Conservation (phyloP, 192 early-diverging fungal genomes). For the Jimgerdemannia flammicorona region DNA sequence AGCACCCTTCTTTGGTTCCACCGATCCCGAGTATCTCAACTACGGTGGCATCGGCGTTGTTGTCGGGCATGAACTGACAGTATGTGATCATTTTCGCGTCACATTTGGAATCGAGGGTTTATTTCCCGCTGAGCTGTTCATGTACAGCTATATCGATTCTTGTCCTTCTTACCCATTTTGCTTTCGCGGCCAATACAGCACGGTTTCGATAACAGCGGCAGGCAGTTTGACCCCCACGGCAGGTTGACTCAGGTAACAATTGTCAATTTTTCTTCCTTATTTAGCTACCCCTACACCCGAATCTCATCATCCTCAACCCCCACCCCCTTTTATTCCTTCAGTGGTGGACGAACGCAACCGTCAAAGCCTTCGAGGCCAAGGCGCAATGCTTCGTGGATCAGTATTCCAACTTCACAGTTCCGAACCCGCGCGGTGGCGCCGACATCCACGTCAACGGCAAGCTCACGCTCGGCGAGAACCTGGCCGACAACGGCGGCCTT, state of each 20-base stretch:
- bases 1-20: conserved; percentile 38
- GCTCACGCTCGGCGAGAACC: conserved; percentile 56
- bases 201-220: conserved; percentile 51
- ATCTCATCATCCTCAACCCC: not conserved
- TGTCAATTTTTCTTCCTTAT: not conserved
- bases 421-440: conserved; percentile 28
- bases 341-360: conserved; percentile 72
- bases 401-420: conserved; percentile 50
- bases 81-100: conserved; percentile 13
- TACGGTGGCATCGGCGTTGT: conserved; percentile 60
- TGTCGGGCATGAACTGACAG: conserved; percentile 48
- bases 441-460: conserved; percentile 49
- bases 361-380: conserved; percentile 41
- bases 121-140: not conserved
- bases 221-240: conserved; percentile 38
- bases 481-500: conserved; percentile 70
- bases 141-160: not conserved
- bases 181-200: conserved; percentile 22
- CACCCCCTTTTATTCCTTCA: not conserved
- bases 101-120: not conserved
- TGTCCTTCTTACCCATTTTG: not conserved
- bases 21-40: conserved; percentile 52
- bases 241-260: not conserved
- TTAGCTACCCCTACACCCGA: not conserved
- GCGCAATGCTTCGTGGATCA: conserved; percentile 61